Percentiles rank a stretch among this genome's conserved stretches.
phyloP scores from a whole-genome alignment of 768 basidiomycete species.

The Lactarius hengduanensis region DNA sequence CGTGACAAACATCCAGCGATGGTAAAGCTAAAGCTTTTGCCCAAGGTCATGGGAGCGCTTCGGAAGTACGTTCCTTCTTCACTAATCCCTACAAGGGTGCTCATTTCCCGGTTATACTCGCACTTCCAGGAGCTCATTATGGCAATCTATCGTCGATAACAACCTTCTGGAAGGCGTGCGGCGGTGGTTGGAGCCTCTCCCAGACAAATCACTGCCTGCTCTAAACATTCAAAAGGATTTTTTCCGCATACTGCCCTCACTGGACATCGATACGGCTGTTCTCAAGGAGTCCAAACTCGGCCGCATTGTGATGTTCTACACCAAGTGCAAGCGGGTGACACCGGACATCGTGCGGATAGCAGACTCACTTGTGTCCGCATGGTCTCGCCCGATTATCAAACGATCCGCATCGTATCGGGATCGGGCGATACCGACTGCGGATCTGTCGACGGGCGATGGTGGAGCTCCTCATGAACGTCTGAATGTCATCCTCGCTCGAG shows the following conservation, averaged over 20 bases:
- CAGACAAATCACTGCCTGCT: slow-evolving; percentile 88
- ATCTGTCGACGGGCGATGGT: slow-evolving; percentile 39
- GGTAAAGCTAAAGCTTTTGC: slow-evolving; percentile 77
- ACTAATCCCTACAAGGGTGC: neutral
- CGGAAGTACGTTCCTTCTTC: slow-evolving; percentile 66
- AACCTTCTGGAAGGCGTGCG: slow-evolving; percentile 88
- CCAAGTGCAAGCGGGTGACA: slow-evolving; percentile 88
- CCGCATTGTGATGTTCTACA: slow-evolving; percentile 91
- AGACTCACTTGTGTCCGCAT: slow-evolving; percentile 75
- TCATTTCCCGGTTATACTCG: slow-evolving; percentile 22
- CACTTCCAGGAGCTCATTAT: slow-evolving; percentile 64
- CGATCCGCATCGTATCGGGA: slow-evolving; percentile 81
- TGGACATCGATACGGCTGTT: slow-evolving; percentile 88
- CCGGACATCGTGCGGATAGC: slow-evolving; percentile 80
- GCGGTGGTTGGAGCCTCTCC: slow-evolving; percentile 92
- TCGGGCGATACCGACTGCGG: slow-evolving; percentile 60
- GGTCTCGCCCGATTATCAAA: slow-evolving; percentile 92
- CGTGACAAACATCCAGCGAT: slow-evolving; percentile 77
- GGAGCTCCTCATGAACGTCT: slow-evolving; percentile 52
- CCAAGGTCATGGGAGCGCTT: slow-evolving; percentile 89
- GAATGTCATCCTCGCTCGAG: slow-evolving; percentile 66
- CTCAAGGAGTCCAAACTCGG: slow-evolving; percentile 92
- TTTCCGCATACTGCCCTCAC: slow-evolving; percentile 77
- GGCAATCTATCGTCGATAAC: slow-evolving; percentile 93
- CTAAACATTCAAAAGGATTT: slow-evolving; percentile 94